These are phyloP conservation scores for Nigrospora oryzae DNA, from an alignment of 2,329 filamentous ascomycete genomes.

Conservation along the genomic window DNA sequence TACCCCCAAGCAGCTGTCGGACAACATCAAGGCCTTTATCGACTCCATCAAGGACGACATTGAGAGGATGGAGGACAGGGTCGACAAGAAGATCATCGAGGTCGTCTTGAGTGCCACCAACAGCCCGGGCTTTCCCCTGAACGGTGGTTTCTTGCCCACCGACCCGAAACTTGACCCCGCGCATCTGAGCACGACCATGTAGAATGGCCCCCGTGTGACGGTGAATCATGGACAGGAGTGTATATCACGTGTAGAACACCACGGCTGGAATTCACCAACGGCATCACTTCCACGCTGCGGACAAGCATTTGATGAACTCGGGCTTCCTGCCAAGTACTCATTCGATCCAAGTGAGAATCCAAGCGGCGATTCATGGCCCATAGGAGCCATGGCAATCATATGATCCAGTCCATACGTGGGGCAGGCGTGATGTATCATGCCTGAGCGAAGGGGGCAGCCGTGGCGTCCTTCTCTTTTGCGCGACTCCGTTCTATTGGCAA, in stretches of 20 bases:
- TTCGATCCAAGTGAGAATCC: no score
- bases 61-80: conserved; percentile 50
- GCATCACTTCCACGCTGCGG: no score
- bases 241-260: not conserved
- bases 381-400: no score
- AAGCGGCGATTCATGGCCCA: no score
- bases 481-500: no score
- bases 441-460: no score
- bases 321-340: no score
- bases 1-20: conserved; percentile 75
- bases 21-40: conserved; percentile 75
- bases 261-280: not conserved
- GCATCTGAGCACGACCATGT: conserved; percentile 46
- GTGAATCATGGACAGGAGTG: not conserved
- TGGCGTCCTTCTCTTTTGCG: no score
- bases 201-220: conserved; percentile 14
- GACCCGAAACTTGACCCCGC: conserved; percentile 46
- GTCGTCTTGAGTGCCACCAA: conserved; percentile 81
- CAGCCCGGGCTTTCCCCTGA: conserved; percentile 79
- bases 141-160: conserved; percentile 62
- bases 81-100: conserved; percentile 64
- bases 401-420: no score
- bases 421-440: no score
- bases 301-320: no score
- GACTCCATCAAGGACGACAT: conserved; percentile 73